phyloP scores from a whole-genome alignment of 305 asterid species.

The Fraxinus latifolia region DNA sequence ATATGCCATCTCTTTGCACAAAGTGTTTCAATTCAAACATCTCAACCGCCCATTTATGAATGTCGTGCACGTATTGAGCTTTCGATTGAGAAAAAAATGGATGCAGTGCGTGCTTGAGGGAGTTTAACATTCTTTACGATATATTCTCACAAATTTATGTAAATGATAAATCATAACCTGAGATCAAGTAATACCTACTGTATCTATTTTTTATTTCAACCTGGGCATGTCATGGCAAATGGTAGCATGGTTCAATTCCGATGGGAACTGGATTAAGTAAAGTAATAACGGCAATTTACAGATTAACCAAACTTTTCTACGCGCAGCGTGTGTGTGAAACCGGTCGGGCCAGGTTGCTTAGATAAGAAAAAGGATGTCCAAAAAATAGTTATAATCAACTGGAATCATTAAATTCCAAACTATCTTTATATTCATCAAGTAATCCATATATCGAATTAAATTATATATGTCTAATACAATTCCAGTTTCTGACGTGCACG shows the following conservation, averaged over 20 bases:
- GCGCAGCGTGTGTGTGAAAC: neutral
- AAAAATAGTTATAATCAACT: neutral
- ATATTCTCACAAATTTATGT: neutral
- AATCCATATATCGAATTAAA: neutral
- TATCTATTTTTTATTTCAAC: neutral
- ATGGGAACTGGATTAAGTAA: neutral
- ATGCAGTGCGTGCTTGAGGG: neutral
- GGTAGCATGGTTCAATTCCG: neutral
- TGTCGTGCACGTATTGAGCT: neutral
- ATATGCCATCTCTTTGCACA: neutral
- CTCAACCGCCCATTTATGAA: neutral
- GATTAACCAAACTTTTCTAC: neutral
- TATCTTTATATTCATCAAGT: neutral
- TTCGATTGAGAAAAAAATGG: too few species aligned
- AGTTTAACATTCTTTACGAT: neutral
- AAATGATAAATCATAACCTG: neutral
- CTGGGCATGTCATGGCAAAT: neutral
- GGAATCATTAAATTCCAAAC: neutral
- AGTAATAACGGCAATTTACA: neutral
- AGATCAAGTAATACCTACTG: neutral
- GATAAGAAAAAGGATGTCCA: neutral
- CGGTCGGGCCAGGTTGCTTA: neutral
- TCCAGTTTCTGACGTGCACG: neutral
- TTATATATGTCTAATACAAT: neutral
- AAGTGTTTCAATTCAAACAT: neutral